Evolutionary conservation across 495 filamentous ascomycete species (phyloP).

Genomic region (Aspergillus biplanus): DNA sequence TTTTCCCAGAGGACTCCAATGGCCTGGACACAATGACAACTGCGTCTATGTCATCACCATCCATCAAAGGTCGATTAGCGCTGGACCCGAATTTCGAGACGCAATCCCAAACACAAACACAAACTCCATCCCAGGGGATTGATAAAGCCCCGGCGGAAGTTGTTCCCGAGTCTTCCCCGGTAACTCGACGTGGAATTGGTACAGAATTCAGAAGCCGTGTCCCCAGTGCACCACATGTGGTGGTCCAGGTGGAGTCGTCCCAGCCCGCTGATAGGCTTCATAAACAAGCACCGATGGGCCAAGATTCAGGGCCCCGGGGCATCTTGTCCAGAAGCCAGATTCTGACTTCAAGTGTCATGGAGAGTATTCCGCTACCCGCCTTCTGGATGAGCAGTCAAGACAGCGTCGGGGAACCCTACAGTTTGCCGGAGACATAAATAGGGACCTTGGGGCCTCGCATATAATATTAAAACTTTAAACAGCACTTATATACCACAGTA

Average conservation of each 20-base stretch:
- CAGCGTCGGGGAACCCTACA: slow-evolving; percentile 50
- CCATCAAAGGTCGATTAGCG: slow-evolving; percentile 13
- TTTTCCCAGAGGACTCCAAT: slow-evolving; percentile 42
- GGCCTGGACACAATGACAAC: slow-evolving; percentile 22
- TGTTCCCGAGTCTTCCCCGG: slow-evolving; percentile 49
- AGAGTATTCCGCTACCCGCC: slow-evolving; percentile 46
- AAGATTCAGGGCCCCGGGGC: slow-evolving; percentile 23
- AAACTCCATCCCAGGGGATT: slow-evolving; percentile 20
- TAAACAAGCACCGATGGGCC: slow-evolving; percentile 10
- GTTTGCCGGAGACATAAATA: slow-evolving; percentile 28
- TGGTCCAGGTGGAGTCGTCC: slow-evolving; percentile 51
- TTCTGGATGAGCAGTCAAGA: slow-evolving; percentile 50
- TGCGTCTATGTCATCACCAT: slow-evolving; percentile 17
- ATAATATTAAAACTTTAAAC: slow-evolving; percentile 19
- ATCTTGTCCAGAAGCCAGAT: slow-evolving; percentile 44
- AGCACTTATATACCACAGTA: slow-evolving; percentile 4
- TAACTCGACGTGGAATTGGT: slow-evolving; percentile 24
- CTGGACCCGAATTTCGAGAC: slow-evolving; percentile 8
- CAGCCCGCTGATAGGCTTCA: slow-evolving; percentile 42
- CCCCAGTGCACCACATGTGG: slow-evolving; percentile 29
- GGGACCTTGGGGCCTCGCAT: background rate
- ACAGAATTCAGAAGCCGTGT: slow-evolving; percentile 16
- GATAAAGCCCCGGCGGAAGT: slow-evolving; percentile 37
- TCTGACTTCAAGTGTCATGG: slow-evolving; percentile 51
- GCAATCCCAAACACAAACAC: slow-evolving; percentile 32